phyloP scores from a whole-genome alignment of 352 stramenopile species.

The Phytophthora melonis region DNA sequence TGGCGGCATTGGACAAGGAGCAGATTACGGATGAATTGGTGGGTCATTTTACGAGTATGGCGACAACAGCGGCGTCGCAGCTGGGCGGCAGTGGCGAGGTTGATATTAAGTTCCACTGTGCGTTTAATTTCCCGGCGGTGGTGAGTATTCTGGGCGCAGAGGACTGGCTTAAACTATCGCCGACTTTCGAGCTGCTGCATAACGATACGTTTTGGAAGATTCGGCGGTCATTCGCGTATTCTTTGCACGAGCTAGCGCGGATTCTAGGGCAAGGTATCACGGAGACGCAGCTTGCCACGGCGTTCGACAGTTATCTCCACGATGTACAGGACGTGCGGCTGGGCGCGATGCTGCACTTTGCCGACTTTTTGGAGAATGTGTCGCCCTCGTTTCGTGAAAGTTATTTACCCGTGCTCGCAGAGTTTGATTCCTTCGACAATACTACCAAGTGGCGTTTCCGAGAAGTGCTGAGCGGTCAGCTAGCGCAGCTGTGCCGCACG shows the following conservation, averaged over 20 bases:
- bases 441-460: slow-evolving; percentile 90
- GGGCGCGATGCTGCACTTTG: slow-evolving; percentile 87
- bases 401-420: slow-evolving; percentile 81
- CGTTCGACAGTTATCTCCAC: slow-evolving; percentile 87
- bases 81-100: slow-evolving; percentile 79
- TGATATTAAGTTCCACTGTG: slow-evolving; percentile 93
- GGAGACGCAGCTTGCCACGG: slow-evolving; percentile 79
- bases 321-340: slow-evolving; percentile 87
- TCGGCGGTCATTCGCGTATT: slow-evolving; percentile 92
- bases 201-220: slow-evolving; percentile 92
- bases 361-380: slow-evolving; percentile 84
- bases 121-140: slow-evolving; percentile 92
- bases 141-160: slow-evolving; percentile 76
- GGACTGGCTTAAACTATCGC: slow-evolving; percentile 81
- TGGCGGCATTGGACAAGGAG: slow-evolving; percentile 86
- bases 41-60: slow-evolving; percentile 88
- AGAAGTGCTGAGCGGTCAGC: slow-evolving; percentile 76
- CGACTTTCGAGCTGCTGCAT: slow-evolving; percentile 84
- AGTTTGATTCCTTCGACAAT: slow-evolving; percentile 72
- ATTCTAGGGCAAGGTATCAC: slow-evolving; percentile 86
- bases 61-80: slow-evolving; percentile 60
- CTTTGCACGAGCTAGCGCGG: slow-evolving; percentile 89
- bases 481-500: slow-evolving; percentile 75
- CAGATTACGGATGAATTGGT: slow-evolving; percentile 86
- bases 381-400: slow-evolving; percentile 75